These are phyloP conservation scores for Zygosaccharomyces pseudobailii DNA, from an alignment of 1,139 yeast species.

Conservation along the genomic window DNA sequence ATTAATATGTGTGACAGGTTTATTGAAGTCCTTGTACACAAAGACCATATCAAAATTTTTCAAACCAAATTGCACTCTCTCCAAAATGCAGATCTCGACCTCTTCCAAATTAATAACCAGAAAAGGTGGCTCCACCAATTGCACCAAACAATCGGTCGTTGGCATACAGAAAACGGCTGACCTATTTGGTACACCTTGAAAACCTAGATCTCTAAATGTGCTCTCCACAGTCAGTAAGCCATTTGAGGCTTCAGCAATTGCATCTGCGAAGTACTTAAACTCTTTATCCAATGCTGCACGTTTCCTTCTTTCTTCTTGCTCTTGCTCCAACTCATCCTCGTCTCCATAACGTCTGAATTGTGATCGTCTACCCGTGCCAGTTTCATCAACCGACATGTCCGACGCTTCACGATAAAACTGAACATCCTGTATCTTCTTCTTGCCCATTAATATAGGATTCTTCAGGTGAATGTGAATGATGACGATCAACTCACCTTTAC, in stretches of 20 bases:
- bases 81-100: conserved; percentile 90
- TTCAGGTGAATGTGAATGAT: conserved; percentile 89
- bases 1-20: conserved; percentile 86
- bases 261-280: conserved; percentile 82
- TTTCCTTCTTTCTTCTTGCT: conserved; percentile 94
- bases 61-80: conserved; percentile 95
- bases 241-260: conserved; percentile 80
- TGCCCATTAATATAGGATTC: conserved; percentile 91
- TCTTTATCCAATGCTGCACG: conserved; percentile 89
- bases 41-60: conserved; percentile 95
- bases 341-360: conserved; percentile 86
- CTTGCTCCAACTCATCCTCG: conserved; percentile 97
- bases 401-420: conserved; percentile 97
- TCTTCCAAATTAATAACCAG: conserved; percentile 86
- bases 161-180: conserved; percentile 96
- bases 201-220: conserved; percentile 94
- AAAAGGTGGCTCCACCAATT: conserved; percentile 91
- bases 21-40: conserved; percentile 84
- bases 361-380: conserved; percentile 76
- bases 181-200: conserved; percentile 95
- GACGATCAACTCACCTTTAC: conserved; percentile 91
- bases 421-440: conserved; percentile 90
- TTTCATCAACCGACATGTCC: conserved; percentile 94
- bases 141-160: conserved; percentile 92
- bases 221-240: conserved; percentile 83